Conservation (phyloP, 495 filamentous ascomycete genomes). For the Amorphotheca resinae region DNA sequence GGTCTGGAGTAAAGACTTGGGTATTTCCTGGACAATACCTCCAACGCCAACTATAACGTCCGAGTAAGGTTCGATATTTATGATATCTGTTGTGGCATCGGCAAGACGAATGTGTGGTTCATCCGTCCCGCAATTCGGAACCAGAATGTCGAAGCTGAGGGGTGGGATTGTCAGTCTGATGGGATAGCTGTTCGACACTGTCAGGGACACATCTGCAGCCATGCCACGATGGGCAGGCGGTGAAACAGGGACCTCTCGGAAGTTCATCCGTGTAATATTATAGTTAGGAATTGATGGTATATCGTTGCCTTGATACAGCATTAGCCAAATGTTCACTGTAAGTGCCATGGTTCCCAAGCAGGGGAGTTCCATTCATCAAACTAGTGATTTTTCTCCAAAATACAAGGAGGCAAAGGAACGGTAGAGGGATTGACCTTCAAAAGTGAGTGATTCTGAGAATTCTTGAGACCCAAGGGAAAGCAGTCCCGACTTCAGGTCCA, state of each 20-base stretch:
- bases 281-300: slow-evolving; percentile 67
- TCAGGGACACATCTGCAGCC: slow-evolving; percentile 60
- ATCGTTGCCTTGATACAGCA: slow-evolving; percentile 33
- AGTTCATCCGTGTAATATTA: slow-evolving; percentile 61
- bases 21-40: slow-evolving; percentile 56
- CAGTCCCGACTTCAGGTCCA: slow-evolving; percentile 65
- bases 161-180: slow-evolving; percentile 60
- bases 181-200: slow-evolving; percentile 59
- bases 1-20: slow-evolving; percentile 49
- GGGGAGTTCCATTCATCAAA: too few relatives aligned
- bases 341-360: too few relatives aligned
- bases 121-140: slow-evolving; percentile 55
- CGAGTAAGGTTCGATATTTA: slow-evolving; percentile 51
- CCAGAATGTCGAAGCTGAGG: slow-evolving; percentile 70
- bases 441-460: slow-evolving; percentile 54
- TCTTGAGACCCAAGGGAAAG: slow-evolving; percentile 61
- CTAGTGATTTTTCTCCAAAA: slow-evolving; percentile 34
- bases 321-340: slow-evolving; percentile 12
- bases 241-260: slow-evolving; percentile 50
- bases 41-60: slow-evolving; percentile 54
- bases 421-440: slow-evolving; percentile 68
- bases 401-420: slow-evolving; percentile 39
- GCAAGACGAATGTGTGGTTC: slow-evolving; percentile 54
- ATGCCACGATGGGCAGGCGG: slow-evolving; percentile 45
- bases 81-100: slow-evolving; percentile 50